Evolutionary conservation across 192 early-diverging fungal genomes (phyloP), one percentile per base, ranked within the genome.

Genomic region (Helicostylum pulchrum): DNA sequence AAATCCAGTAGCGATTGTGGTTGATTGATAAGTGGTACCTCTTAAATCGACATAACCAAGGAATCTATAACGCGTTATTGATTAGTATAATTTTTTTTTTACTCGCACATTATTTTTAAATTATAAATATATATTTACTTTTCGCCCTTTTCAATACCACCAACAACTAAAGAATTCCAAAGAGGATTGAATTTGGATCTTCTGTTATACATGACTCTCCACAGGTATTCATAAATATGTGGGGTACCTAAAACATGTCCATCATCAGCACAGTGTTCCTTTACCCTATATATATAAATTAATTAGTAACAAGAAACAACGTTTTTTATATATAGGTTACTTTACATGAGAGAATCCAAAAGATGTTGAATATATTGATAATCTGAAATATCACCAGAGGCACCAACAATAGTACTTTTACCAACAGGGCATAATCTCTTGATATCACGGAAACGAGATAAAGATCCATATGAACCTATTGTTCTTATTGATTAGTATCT

Each of bases 101-200:
- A n/a, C n/a, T n/a, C n/a, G 5, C 14, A 49, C 23, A 43, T 14
- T 26, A 14, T 20, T 53, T 4, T 53, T n/a, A n/a, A 12, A 19
- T 39, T 42, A 49, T n/a, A n/a, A n/a, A n/a, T 64, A 12, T 52
- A 44, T 48, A 47, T 49, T 55, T 79, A 91, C 85, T 73, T 69
- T 65, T 96, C 84, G 43, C 87, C 87, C 53, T 91, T 82, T 48
- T 91, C 76, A 43, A 90, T 62, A 23, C 97, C 97, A 31, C 88
- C 97, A 66, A 99, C 87, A 20, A 99, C 85, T 59, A 93, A 83
- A 36, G 88, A 84, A 82, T 99, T 99, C 97, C 94, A 99, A 49
- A 99, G 82, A 46, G 95, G 95, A 77, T 99, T 86, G 54, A 91
- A 75, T 71, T 95, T 88, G 72, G 81, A 90, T 60, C 95, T 85